Evolutionary conservation across 352 stramenopile species (phyloP), one percentile per base, ranked within the genome.

Genomic region (Phytophthora podocarpi): DNA sequence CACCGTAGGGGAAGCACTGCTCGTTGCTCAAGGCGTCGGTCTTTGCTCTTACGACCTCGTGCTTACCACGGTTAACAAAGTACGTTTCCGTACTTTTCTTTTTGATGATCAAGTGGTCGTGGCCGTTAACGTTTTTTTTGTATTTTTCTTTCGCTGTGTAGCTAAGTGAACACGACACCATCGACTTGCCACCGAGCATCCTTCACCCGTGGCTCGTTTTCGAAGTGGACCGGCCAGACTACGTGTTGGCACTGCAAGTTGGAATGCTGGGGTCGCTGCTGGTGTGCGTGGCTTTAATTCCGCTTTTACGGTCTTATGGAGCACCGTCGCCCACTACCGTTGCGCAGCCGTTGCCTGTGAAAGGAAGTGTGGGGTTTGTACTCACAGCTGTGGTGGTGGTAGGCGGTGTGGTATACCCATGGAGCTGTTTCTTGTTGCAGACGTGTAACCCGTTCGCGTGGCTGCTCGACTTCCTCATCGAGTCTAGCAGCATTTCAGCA

Each of bases 1-100:
- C 45, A 95, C 82, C 2, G 42, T 91, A 26, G 84, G 86, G 0
- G 86, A 95, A 61, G 82, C 75, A 9, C 28, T 90, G 35, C 70
- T 95, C 16, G 70, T 91, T 15, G 71, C 82, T 2, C 79, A 95
- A 42, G 78, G 76, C 3, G 26, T 92, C 16, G 71, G 81, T 1
- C 54, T 92, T 39, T 70, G 66, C 13, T 40, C 70, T 5, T 72
- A 85, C 27, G 84, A 95, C 23, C 60, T 85, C 9, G 10, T 75
- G 4, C 69, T 95, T 27, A 70, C 73, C 37, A 83, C 74, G 2
- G 10, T 68, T 9, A 50, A 56, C n/a, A 70, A 72, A 54, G 80
- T 95, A 57, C 28, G 57, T 45, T 23, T 24, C 18, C 1, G 7
- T 5, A 18, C 4, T 16, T 3, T 23, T 26, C 4, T 13, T 8